A percentile compares a stretch with the other conserved stretches of the same genome.
Conservation (phyloP, 2,329 filamentous ascomycete genomes). For the Diplodia sapinea region DNA sequence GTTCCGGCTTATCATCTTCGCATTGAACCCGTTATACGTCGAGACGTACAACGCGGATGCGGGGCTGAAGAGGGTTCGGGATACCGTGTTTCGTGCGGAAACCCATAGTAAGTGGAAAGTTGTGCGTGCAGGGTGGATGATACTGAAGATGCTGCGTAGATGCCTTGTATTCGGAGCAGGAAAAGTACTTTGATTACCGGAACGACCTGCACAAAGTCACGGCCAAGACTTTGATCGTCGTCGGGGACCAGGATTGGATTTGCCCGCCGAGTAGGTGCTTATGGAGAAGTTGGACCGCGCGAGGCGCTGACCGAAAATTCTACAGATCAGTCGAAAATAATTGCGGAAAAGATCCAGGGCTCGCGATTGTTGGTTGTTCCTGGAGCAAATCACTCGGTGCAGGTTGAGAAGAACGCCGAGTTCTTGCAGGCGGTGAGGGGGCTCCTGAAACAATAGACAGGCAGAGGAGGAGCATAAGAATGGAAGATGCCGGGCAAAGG, state of each 20-base stretch:
- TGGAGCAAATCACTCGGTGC: conserved; percentile 48
- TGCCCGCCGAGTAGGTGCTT: conserved; percentile 39
- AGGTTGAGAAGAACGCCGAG: conserved; percentile 44
- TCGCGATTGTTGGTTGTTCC: conserved; percentile 42
- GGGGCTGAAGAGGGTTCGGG: conserved; percentile 41
- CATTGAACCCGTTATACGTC: conserved; percentile 48
- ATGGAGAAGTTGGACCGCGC: background rate
- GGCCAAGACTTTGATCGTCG: conserved; percentile 47
- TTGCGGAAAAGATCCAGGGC: conserved; percentile 39
- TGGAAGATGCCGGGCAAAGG: background rate
- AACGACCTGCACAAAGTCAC: conserved; percentile 40
- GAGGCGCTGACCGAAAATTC: background rate
- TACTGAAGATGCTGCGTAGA: conserved; percentile 36
- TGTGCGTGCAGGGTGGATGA: rapidly evolving
- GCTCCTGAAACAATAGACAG: conserved; percentile 9
- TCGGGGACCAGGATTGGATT: conserved; percentile 51
- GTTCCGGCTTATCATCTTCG: conserved; percentile 48
- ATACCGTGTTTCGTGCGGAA: conserved; percentile 46
- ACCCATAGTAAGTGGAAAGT: conserved; percentile 43
- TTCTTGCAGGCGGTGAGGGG: conserved; percentile 36
- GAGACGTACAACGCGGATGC: conserved; percentile 46
- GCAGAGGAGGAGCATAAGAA: no score
- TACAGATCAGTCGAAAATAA: conserved; percentile 42
- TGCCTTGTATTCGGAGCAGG: conserved; percentile 44
- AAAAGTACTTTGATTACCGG: conserved; percentile 51